Conservation (phyloP, 202 grass and related monocot species). For the Saccharum hybrid region DNA sequence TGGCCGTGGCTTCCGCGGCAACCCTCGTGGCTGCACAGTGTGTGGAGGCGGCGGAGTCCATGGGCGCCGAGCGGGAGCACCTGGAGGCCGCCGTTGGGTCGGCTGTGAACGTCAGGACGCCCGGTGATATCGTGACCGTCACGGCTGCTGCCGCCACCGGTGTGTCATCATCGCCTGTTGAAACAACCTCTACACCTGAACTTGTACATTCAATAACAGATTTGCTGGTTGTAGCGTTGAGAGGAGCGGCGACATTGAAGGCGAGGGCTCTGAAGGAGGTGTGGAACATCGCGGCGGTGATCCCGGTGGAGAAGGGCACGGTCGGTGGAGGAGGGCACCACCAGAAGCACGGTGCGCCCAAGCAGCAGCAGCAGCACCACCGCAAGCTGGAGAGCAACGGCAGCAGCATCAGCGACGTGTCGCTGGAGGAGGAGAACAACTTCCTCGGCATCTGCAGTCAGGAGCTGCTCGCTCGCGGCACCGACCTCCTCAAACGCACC, state of each 20-base stretch:
- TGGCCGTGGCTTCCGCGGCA: slow-evolving; percentile 82
- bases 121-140: slow-evolving; percentile 84
- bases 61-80: slow-evolving; percentile 94
- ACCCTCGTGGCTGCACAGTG: slow-evolving; percentile 90
- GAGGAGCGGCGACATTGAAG: slow-evolving; percentile 92
- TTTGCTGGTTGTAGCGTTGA: slow-evolving; percentile 52
- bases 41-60: slow-evolving; percentile 70
- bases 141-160: slow-evolving; percentile 91
- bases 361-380: slow-evolving; percentile 35
- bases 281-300: slow-evolving; percentile 97
- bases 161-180: background rate
- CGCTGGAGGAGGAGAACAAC: slow-evolving; percentile 68
- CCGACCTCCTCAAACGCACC: slow-evolving; percentile 91
- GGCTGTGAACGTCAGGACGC: slow-evolving; percentile 84
- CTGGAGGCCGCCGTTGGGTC: slow-evolving; percentile 77
- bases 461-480: slow-evolving; percentile 82
- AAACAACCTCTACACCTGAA: too few species aligned
- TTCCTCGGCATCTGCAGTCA: slow-evolving; percentile 91
- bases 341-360: slow-evolving; percentile 53
- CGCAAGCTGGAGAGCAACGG: slow-evolving; percentile 74
- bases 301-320: slow-evolving; percentile 86
- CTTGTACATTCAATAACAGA: background rate
- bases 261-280: slow-evolving; percentile 95
- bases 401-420: slow-evolving; percentile 69
- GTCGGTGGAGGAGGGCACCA: slow-evolving; percentile 54